These are phyloP conservation scores for Cercospora sp. DNA, from an alignment of 2,329 filamentous ascomycete genomes.

Conservation along the genomic window DNA sequence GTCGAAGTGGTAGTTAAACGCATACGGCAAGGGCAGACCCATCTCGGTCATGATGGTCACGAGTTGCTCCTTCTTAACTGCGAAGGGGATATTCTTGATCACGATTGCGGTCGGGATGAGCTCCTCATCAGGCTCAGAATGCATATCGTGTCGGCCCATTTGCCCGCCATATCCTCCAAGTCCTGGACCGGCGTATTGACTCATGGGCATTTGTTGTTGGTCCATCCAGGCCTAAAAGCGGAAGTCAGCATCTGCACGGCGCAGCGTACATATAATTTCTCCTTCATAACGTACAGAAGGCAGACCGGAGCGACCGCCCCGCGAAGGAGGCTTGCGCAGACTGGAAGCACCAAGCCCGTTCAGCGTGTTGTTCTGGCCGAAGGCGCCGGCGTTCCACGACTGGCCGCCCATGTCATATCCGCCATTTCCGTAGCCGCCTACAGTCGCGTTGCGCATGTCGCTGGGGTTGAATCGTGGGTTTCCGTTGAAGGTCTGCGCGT, in stretches of 20 bases:
- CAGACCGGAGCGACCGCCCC: slow-evolving; percentile 61
- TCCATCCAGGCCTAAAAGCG: slow-evolving; percentile 62
- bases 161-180: slow-evolving; percentile 35
- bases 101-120: slow-evolving; percentile 97
- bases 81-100: slow-evolving; percentile 99
- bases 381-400: slow-evolving; percentile 76
- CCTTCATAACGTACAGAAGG: slow-evolving; percentile 64
- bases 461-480: slow-evolving; percentile 52
- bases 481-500: slow-evolving; percentile 52
- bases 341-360: slow-evolving; percentile 34
- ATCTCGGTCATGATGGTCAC: slow-evolving; percentile 92
- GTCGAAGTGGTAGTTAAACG: slow-evolving; percentile 99
- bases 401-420: slow-evolving; percentile 71
- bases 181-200: slow-evolving; percentile 47
- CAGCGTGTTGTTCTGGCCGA: slow-evolving; percentile 65
- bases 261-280: slow-evolving; percentile 5
- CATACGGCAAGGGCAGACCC: slow-evolving; percentile 90
- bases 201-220: slow-evolving; percentile 50
- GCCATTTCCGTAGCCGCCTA: slow-evolving; percentile 61
- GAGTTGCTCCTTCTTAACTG: slow-evolving; percentile 94
- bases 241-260: slow-evolving; percentile 14
- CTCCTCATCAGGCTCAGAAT: slow-evolving; percentile 69
- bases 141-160: slow-evolving; percentile 48
- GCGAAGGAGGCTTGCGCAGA: slow-evolving; percentile 53
- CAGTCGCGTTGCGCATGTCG: slow-evolving; percentile 60